Evolutionary conservation across 495 filamentous ascomycete genomes (phyloP).

Genomic region (Physcia stellaris): DNA sequence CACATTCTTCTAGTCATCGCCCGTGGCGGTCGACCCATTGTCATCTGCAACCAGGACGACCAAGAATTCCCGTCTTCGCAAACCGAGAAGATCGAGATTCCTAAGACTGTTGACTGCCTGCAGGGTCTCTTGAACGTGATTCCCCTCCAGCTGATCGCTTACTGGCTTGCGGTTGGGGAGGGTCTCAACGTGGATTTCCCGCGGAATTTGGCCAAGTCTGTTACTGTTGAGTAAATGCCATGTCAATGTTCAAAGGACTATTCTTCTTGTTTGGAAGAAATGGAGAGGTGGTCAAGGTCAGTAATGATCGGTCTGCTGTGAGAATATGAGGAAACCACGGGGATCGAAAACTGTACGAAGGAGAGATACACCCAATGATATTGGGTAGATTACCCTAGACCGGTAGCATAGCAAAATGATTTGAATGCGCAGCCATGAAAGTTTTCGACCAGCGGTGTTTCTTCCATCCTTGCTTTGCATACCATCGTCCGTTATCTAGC

Average conservation of each 20-base stretch:
- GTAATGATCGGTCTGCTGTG: neutral
- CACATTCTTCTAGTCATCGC: conserved; percentile 57
- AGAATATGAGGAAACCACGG: no score
- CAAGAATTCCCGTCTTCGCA: conserved; percentile 74
- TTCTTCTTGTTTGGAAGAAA: neutral
- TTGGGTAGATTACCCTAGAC: no score
- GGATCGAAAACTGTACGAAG: no score
- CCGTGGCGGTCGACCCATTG: conserved; percentile 85
- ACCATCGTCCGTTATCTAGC: no score
- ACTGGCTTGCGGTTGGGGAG: conserved; percentile 94
- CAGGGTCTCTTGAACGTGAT: conserved; percentile 97
- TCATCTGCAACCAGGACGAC: conserved; percentile 90
- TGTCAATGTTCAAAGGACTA: neutral
- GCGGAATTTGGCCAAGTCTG: conserved; percentile 94
- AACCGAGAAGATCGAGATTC: conserved; percentile 94
- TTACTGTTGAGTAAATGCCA: conserved; percentile 74
- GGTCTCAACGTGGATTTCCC: conserved; percentile 97
- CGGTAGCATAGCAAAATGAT: no score
- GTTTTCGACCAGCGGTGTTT: no score
- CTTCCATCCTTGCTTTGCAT: no score
- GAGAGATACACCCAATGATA: no score
- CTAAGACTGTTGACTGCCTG: conserved; percentile 85
- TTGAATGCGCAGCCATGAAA: no score
- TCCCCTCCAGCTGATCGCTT: conserved; percentile 90
- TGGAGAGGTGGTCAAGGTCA: neutral